These are phyloP conservation scores for Neurospora tetrasperma DNA, from an alignment of 495 filamentous ascomycete genomes.

Conservation along the genomic window DNA sequence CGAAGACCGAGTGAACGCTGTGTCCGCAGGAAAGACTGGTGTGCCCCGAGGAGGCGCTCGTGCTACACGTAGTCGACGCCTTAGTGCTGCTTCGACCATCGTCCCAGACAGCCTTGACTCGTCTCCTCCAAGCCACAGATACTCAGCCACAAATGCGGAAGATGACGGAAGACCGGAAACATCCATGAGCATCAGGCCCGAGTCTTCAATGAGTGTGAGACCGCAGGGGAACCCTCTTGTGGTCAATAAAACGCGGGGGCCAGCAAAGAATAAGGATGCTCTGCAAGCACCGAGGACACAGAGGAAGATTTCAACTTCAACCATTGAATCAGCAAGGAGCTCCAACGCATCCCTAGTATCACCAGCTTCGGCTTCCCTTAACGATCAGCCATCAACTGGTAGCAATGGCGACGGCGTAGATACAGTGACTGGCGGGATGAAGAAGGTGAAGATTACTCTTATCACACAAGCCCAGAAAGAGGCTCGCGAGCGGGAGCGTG, in stretches of 20 bases:
- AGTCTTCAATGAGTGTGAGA: slow-evolving; percentile 27
- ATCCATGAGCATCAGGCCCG: slow-evolving; percentile 28
- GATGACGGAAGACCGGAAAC: slow-evolving; percentile 25
- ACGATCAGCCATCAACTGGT: slow-evolving; percentile 1
- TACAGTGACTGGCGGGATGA: slow-evolving; percentile 53
- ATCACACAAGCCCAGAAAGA: slow-evolving; percentile 63
- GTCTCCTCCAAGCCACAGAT: slow-evolving; percentile 1
- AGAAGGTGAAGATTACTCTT: slow-evolving; percentile 67
- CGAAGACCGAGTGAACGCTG: slow-evolving; percentile 36
- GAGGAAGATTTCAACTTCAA: slow-evolving; percentile 31
- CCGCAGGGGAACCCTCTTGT: slow-evolving; percentile 17
- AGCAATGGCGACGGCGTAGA: slow-evolving; percentile 41
- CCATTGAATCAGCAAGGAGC: not conserved
- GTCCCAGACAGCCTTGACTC: slow-evolving; percentile 16
- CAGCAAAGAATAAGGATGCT: slow-evolving; percentile 10
- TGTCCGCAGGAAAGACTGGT: not conserved
- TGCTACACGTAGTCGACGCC: slow-evolving; percentile 20
- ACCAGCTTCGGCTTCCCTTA: slow-evolving; percentile 1
- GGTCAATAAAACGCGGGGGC: slow-evolving; percentile 38
- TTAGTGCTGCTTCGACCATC: slow-evolving; percentile 30
- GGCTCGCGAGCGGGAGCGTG: slow-evolving; percentile 29
- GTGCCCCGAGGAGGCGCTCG: not conserved
- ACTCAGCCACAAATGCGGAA: slow-evolving; percentile 3
- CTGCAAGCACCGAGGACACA: slow-evolving; percentile 23
- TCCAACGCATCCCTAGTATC: not conserved